Base-by-base conservation (phyloP, 805 yeast genomes). In the Suhomyces sp. region DNA sequence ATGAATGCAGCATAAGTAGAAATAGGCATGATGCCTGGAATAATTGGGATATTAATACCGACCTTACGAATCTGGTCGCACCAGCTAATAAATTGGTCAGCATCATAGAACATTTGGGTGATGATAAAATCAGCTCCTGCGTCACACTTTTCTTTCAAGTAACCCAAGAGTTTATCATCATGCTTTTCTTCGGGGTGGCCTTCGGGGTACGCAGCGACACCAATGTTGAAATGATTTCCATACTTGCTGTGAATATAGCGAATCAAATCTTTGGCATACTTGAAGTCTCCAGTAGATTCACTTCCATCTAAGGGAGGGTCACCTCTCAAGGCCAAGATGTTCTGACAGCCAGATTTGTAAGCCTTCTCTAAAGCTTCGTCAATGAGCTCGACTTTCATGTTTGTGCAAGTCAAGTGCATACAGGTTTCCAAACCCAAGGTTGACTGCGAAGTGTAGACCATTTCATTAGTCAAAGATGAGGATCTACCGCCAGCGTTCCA, bases 1-100 rank as follows among this genome's bases (percentile, higher is more conserved):
- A 91, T 70, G 68, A 94, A 94, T 3, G 97, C 84, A 24, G 96
- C 88, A 71, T 93, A 92, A 3, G 97, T 90, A n/a, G 96, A 85
- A 54, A 94, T 92, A 22, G 99, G 99, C 99, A 94, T 94, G 70
- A 94, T 91, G 12, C 99, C 99, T 1, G 99, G 99, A 54, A 94
- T 86, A 59, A 94, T 88, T 27, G 98, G 98, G 50, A 89, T 84
- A 40, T 77, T 77, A 57, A 94, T 81, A 22, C 97, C 97, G 22
- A 76, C 74, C 22, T 78, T 83, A 60, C 93, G 81, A 51, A 93
- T 80, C 54, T 75, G 71, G 17, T 77, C 68, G 62, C 94, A 90
- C 99, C 99, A 94, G 10, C 70, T 62, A 54, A 94, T 80, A 70
- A 93, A 94, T 54, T 80, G 81, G 46, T 92, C 97, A 10, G 80